Percentiles rank a stretch among this genome's conserved stretches.
Conservation (phyloP, 73 alveolate genomes). For the Paramecium pentaurelia region DNA sequence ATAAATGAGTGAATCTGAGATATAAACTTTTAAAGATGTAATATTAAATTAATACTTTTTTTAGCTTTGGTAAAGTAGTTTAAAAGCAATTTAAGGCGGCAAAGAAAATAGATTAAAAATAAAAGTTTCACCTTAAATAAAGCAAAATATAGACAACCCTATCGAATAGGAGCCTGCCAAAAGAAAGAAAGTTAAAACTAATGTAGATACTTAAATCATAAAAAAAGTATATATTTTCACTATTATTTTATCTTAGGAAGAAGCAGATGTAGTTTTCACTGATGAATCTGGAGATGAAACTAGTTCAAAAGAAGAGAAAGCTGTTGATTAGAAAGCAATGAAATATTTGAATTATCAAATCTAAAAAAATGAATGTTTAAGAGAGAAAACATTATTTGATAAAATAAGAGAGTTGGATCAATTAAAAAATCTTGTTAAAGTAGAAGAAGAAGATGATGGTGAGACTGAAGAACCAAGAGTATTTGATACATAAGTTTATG, state of each 20-base stretch:
- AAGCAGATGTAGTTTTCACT: not conserved
- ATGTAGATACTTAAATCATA: not conserved
- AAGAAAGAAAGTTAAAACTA: not conserved
- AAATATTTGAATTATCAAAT: not conserved
- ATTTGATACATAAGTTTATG: not conserved
- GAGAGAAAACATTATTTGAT: not conserved
- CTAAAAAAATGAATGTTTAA: not conserved
- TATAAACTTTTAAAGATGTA: not conserved
- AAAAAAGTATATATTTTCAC: not conserved
- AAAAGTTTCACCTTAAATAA: not conserved
- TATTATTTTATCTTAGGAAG: not conserved
- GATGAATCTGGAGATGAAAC: not conserved
- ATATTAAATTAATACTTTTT: not conserved
- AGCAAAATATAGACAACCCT: not conserved
- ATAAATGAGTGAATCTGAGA: slow-evolving; percentile 18
- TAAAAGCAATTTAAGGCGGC: not conserved
- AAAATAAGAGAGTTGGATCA: not conserved
- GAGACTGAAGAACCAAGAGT: not conserved
- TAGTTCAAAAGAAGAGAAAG: not conserved
- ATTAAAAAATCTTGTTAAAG: not conserved
- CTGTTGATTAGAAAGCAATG: not conserved
- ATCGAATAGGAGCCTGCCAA: not conserved
- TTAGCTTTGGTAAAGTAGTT: not conserved
- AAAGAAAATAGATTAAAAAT: not conserved
- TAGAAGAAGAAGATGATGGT: not conserved